Base-by-base conservation (phyloP, 441 rosid genomes). In the Erysimum pusillum region DNA sequence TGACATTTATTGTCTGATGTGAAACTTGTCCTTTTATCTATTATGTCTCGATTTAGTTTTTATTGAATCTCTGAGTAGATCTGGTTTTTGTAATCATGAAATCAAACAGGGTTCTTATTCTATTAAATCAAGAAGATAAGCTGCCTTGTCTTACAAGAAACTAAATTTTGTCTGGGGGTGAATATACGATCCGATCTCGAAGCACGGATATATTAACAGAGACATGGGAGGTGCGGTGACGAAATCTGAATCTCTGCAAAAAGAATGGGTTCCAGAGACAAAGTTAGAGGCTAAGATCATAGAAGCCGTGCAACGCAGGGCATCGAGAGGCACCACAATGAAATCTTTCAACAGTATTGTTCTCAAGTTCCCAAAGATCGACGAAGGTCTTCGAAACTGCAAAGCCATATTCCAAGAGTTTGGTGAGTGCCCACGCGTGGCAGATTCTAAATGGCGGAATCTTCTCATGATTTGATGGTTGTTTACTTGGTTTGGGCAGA, bases 301-400 rank as follows among this genome's bases (percentile, higher is more conserved):
- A 48, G 97, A 92, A 87, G 93, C 96, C 51, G 79, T 91, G 88
- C 88, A 80, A 77, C 85, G 88, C 51, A 86, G 94, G 75, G 91
- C 90, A 70, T 77, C 85, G 38, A 73, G 58, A 81, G 97, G 92
- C 70, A 87, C 89, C 66, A 63, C 87, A 34, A 75, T 89, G 82
- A 91, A 87, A 82, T 95, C 98, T 6, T 93, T 95, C 85, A 89
- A 89, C 86, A 83, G 89, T 81, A 78, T 93, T 34, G 86, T 95
- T 81, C 84, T 95, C 79, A 95, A 95, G 77, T 95, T 93, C 78
- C 98, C 99, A 1, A 93, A 91, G 82, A 93, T 95, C 17, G 99
- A 95, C 35, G 83, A 86, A 32, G 87, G 87, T 80, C 87, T 93
- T 46, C 88, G 92, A 76, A 91, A 89, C 53, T 91, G 97, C 88